Percentiles rank a stretch among this genome's conserved stretches.
Conservation (phyloP, 1,284 basidiomycete species). For the Irpex rosettiformis region DNA sequence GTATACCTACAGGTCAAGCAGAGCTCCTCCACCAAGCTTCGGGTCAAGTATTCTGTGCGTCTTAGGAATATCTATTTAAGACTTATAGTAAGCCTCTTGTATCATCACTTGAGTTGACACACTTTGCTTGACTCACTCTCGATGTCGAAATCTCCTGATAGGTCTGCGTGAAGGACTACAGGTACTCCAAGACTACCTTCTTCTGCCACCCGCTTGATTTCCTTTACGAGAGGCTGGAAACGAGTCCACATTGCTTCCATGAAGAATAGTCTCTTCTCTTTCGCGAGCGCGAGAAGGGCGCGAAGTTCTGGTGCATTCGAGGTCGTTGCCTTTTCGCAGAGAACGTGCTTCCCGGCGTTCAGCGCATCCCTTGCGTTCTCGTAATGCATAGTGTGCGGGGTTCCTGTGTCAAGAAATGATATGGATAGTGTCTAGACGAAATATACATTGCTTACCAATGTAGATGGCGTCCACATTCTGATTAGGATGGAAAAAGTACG, state of each 20-base stretch:
- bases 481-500: no score
- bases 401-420: slow-evolving; percentile 54
- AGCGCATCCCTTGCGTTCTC: slow-evolving; percentile 75
- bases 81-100: background rate
- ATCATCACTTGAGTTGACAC: background rate
- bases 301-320: slow-evolving; percentile 62
- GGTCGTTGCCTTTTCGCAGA: slow-evolving; percentile 83
- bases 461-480: slow-evolving; percentile 80
- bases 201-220: slow-evolving; percentile 63
- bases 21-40: slow-evolving; percentile 76
- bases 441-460: slow-evolving; percentile 46
- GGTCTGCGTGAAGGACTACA: slow-evolving; percentile 64
- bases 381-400: slow-evolving; percentile 87
- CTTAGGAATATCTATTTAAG: slow-evolving; percentile 51
- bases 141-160: slow-evolving; percentile 70
- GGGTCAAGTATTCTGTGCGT: slow-evolving; percentile 82
- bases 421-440: slow-evolving; percentile 5
- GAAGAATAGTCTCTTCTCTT: slow-evolving; percentile 76
- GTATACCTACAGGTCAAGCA: slow-evolving; percentile 75
- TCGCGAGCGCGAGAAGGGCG: slow-evolving; percentile 69
- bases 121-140: slow-evolving; percentile 55
- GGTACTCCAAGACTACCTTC: slow-evolving; percentile 61
- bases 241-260: slow-evolving; percentile 89
- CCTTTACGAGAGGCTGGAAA: slow-evolving; percentile 69
- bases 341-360: slow-evolving; percentile 79